Conservation (phyloP, 805 yeast genomes). For the Candida sonorensis region DNA sequence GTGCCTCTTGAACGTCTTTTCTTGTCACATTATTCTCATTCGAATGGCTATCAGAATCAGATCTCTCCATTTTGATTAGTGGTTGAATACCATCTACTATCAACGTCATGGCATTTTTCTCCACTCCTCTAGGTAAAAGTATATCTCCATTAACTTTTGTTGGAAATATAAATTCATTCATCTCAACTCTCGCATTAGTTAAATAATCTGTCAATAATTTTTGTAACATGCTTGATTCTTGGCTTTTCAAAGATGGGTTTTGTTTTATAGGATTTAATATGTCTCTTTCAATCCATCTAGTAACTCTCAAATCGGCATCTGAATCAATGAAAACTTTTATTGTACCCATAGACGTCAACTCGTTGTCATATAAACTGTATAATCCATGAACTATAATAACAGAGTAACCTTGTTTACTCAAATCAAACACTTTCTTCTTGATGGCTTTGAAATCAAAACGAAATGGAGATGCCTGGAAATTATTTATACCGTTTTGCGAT, state of each 20-base stretch:
- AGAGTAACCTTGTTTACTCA: slow-evolving; percentile 13
- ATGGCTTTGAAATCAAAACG: slow-evolving; percentile 32
- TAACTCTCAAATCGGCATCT: slow-evolving; percentile 77
- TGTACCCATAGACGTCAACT: slow-evolving; percentile 47
- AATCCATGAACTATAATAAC: slow-evolving; percentile 63
- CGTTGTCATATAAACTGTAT: slow-evolving; percentile 66
- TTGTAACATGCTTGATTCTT: slow-evolving; percentile 21
- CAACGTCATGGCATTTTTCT: slow-evolving; percentile 46
- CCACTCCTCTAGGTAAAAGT: slow-evolving; percentile 66
- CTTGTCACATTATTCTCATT: too few relatives aligned
- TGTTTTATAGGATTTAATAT: slow-evolving; percentile 8
- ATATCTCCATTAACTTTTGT: slow-evolving; percentile 73
- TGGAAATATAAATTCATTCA: slow-evolving; percentile 56
- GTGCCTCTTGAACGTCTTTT: too few relatives aligned
- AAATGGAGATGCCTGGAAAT: slow-evolving; percentile 26
- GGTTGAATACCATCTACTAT: slow-evolving; percentile 60
- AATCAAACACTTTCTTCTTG: slow-evolving; percentile 7
- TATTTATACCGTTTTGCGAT: slow-evolving; percentile 3
- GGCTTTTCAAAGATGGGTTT: slow-evolving; percentile 3
- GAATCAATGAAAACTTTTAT: slow-evolving; percentile 73
- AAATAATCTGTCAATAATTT: slow-evolving; percentile 42
- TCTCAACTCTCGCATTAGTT: slow-evolving; percentile 54
- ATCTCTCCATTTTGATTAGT: slow-evolving; percentile 13
- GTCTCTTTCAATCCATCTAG: slow-evolving; percentile 60
- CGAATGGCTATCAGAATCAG: slow-evolving; percentile 4